A percentile compares a stretch with the other conserved stretches of the same genome.
These are phyloP conservation scores for Schwanniomyces etchellsii DNA, from an alignment of 1,139 yeast species.

Conservation along the genomic window DNA sequence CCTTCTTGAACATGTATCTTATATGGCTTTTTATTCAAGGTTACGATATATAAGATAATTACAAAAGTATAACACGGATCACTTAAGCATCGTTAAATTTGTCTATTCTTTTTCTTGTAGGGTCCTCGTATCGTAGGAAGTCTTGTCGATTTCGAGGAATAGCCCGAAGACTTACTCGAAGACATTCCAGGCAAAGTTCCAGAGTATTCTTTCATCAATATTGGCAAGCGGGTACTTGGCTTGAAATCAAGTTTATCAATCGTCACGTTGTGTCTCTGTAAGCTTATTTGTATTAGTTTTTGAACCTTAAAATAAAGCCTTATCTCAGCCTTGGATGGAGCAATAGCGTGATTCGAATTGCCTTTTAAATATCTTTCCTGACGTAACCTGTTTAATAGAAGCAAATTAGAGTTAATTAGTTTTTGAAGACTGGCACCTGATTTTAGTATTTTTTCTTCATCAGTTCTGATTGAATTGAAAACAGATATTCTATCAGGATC, in stretches of 20 bases:
- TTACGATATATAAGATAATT: constrained; percentile 45
- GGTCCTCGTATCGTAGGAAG: constrained; percentile 40
- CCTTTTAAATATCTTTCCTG: constrained; percentile 45
- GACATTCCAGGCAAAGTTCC: constrained; percentile 74
- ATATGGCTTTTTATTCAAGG: constrained; percentile 65
- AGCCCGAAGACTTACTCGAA: constrained; percentile 11
- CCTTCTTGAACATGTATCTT: constrained; percentile 69
- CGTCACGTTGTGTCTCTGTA: constrained; percentile 21
- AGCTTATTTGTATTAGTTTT: constrained; percentile 25
- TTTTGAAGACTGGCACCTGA: constrained; percentile 36
- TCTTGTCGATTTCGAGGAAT: constrained; percentile 19
- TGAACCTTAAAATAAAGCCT: constrained; percentile 38
- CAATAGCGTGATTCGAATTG: constrained; percentile 21
- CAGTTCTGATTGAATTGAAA: constrained; percentile 22
- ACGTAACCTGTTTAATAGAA: constrained; percentile 60
- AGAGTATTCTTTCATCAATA: constrained; percentile 63
- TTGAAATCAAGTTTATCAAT: constrained; percentile 27
- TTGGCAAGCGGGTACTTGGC: constrained; percentile 52
- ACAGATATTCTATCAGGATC: constrained; percentile 27
- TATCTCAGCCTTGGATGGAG: constrained; percentile 26
- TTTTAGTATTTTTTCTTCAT: constrained; percentile 17
- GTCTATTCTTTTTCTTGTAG: constrained; percentile 31
- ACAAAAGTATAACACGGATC: background rate
- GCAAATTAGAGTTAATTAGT: constrained; percentile 50
- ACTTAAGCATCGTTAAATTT: constrained; percentile 1